Percentiles rank a stretch among this genome's conserved stretches.
These are phyloP conservation scores for Candida schatavii DNA, from an alignment of 805 yeast species.

Conservation along the genomic window DNA sequence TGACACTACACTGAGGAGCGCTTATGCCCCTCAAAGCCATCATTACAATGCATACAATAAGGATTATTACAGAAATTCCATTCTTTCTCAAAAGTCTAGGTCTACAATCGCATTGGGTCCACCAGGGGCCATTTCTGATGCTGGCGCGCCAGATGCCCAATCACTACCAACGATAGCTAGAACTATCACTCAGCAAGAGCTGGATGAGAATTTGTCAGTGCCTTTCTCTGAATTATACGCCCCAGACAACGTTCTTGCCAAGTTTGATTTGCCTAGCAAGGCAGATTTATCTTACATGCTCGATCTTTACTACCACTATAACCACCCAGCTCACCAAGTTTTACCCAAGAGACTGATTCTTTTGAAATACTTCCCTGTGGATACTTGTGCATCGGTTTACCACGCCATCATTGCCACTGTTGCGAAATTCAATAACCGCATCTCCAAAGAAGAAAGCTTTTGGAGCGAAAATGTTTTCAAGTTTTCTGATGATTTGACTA, in stretches of 20 bases:
- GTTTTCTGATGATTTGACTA: slow-evolving; percentile 24
- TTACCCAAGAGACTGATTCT: slow-evolving; percentile 18
- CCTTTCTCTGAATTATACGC: background rate
- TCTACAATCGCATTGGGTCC: no score
- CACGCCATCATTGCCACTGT: slow-evolving; percentile 25
- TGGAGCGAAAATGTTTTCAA: slow-evolving; percentile 21
- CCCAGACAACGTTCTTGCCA: background rate
- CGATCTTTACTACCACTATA: slow-evolving; percentile 20
- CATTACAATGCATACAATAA: slow-evolving; percentile 2
- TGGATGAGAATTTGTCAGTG: no score
- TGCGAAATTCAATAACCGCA: slow-evolving; percentile 12
- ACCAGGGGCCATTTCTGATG: no score
- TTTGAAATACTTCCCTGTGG: slow-evolving; percentile 18
- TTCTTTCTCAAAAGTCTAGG: slow-evolving; percentile 1
- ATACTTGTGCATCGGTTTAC: slow-evolving; percentile 19
- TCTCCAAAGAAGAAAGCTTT: slow-evolving; percentile 12
- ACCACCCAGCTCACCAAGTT: slow-evolving; percentile 20
- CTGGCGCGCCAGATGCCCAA: no score
- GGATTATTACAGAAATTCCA: slow-evolving; percentile 2
- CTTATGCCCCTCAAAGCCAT: slow-evolving; percentile 1
- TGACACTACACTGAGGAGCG: background rate
- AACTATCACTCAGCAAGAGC: no score
- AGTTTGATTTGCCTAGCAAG: slow-evolving; percentile 23
- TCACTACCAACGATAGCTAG: no score
- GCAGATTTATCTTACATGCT: slow-evolving; percentile 15